Evolutionary conservation across 768 basidiomycete species (phyloP), one percentile per base, ranked within the genome.

Genomic region (Phanerochaete sordida): DNA sequence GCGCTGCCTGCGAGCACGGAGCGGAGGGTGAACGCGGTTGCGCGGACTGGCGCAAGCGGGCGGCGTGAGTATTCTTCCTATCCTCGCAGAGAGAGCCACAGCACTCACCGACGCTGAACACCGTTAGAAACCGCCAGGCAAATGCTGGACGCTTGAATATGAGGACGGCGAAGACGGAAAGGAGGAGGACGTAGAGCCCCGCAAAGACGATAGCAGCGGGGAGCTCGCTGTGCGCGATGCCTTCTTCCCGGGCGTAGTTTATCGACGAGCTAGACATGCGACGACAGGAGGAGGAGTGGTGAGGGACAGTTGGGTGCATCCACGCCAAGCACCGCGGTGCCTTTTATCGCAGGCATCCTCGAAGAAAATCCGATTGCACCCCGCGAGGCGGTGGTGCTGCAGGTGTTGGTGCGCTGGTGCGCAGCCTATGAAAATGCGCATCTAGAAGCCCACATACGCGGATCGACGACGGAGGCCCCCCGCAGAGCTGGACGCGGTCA

Each of bases 1-100:
- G 65, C 45, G n/a, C 56, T 59, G 4, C 65, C 65, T 15, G 68
- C 64, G 11, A 74, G 44, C 0, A 68, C 57, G 21, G 69, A 68
- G n/a, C 72, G 71, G 23, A 75, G 48, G 4, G 65, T 58, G 46
- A 75, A 75, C 3, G 70, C 70, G 1, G 64, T 57, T 15, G 70
- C 39, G n/a, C 74, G 72, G 27, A 70, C 73, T 74, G 48, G 19
- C 33, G 56, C 27, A n/a, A n/a, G n/a, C n/a, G n/a, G n/a, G n/a
- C 39, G 33, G 7, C 33, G 33, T 35, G 7, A 35, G 33, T 27
- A 33, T 26, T 45, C 39, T 27, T 9, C 13, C 4, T 27, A 28
- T 43, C 19, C 24, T 24, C 16, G 15, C 11, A 12, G 12, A 19
- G 19, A 21, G 33, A 37, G 27, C 39, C 23, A n/a, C 24, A 21